Base-by-base conservation (phyloP, 345 rosid species). In the Eutrema yunnanense region DNA sequence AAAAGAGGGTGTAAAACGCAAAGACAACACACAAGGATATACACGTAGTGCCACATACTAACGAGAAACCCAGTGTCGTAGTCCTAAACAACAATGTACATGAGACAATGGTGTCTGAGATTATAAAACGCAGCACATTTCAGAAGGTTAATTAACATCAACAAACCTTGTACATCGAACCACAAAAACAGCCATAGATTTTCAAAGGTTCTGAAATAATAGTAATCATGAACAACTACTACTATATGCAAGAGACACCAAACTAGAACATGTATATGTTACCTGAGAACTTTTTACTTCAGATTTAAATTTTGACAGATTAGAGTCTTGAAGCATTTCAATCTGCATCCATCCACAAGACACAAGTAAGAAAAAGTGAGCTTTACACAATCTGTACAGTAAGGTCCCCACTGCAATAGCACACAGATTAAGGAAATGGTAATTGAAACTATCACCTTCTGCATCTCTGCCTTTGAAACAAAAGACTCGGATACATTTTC, bases 201-300 rank as follows among this genome's bases (percentile, higher is more conserved):
- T 42, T 19, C 37, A 6, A 38, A 40, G 34, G 60, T n/a, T 62
- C 26, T 62, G 8, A 34, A 54, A 40, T 10, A 63, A 4, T 19
- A 41, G 8, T 16, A 30, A 62, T 30, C 3, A 57, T 46, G 41
- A 54, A 29, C 43, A 68, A 54, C 37, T 7, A 47, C 1, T 4
- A 47, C 1, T 38, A 43, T 55, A 50, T 33, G 19, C 32, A 59
- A 29, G 5, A 54, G 5, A 54, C 0, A 30, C 9, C 26, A 3
- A 55, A 50, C 5, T 26, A 37, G 3, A 37, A 9, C n/a, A 12
- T 30, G 72, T 49, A 33, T 26, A 47, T 37, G 49, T 59, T 81
- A 94, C 97, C 92, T 91, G 93, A 12, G 92, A 89, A 72, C 96
- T 89, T 73, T 86, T 77, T 4, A 94, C 89, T 87, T 94, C 87